These are phyloP conservation scores for Thelephora terrestris DNA, from an alignment of 1,284 basidiomycete genomes.

Conservation along the genomic window DNA sequence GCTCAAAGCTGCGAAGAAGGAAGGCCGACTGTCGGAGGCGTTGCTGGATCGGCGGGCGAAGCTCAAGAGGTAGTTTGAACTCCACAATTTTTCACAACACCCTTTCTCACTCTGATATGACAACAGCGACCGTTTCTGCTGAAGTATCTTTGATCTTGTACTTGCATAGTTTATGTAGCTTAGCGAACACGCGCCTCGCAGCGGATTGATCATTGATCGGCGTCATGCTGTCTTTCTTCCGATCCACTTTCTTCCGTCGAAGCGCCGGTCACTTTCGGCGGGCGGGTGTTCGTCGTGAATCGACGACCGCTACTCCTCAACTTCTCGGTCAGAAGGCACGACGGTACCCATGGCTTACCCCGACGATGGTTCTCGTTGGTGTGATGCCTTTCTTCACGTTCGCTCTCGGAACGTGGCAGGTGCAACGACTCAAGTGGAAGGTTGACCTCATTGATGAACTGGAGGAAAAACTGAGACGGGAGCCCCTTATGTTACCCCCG, in stretches of 20 bases:
- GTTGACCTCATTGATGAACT: conserved; percentile 89
- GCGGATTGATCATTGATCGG: too few relatives aligned
- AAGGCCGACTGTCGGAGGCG: conserved; percentile 82
- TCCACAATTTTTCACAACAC: neutral
- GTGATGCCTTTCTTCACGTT: conserved; percentile 88
- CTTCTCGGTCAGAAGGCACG: conserved; percentile 38
- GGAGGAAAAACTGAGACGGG: conserved; percentile 79
- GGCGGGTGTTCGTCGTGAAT: conserved; percentile 10
- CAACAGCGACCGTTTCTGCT: conserved; percentile 15
- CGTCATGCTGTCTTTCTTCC: conserved; percentile 4
- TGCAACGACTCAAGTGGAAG: conserved; percentile 92
- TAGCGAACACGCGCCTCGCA: too few relatives aligned
- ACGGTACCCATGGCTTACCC: conserved; percentile 49
- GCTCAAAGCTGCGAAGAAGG: conserved; percentile 79
- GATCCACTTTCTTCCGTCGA: conserved; percentile 5
- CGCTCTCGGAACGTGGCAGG: conserved; percentile 91
- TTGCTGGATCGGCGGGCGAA: conserved; percentile 83
- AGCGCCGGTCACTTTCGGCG: neutral
- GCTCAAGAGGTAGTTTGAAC: conserved; percentile 72
- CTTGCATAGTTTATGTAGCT: too few relatives aligned
- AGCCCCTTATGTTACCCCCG: conserved; percentile 72
- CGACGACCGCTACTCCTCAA: conserved; percentile 13
- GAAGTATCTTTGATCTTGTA: neutral
- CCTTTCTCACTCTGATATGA: conserved; percentile 6
- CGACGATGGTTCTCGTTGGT: conserved; percentile 73